phyloP scores from a whole-genome alignment of 2,329 filamentous ascomycete species.

The Diaporthe eres region DNA sequence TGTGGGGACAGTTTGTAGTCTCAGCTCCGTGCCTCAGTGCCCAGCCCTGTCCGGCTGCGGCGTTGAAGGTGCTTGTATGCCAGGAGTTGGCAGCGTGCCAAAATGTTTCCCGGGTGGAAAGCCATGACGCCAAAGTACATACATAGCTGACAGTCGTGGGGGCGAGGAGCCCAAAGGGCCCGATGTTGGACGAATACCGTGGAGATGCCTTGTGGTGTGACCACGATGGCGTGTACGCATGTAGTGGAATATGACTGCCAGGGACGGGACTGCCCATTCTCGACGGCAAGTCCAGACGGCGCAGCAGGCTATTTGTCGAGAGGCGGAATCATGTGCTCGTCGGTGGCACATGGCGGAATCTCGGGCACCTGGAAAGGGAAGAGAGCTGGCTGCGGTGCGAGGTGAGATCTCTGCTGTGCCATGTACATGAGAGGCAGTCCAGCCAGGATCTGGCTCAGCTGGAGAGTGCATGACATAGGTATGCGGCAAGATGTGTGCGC shows the following conservation, averaged over 20 bases:
- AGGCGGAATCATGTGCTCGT: conserved; percentile 31
- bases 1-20: not conserved
- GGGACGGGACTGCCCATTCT: not conserved
- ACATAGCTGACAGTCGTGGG: not conserved
- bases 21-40: not conserved
- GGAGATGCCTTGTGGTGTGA: not conserved
- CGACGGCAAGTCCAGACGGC: conserved; percentile 30
- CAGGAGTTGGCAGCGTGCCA: not conserved
- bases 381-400: not conserved
- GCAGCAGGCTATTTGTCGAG: conserved; percentile 12
- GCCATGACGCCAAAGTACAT: not conserved
- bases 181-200: not conserved
- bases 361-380: conserved; percentile 16
- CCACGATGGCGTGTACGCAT: not conserved
- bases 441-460: not conserved
- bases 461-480: not conserved
- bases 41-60: not conserved
- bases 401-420: conserved; percentile 20
- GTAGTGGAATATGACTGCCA: not conserved
- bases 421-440: not conserved
- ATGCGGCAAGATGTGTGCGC: not conserved
- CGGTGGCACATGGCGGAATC: conserved; percentile 37
- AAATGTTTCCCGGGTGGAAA: too few species aligned
- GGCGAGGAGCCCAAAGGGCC: not conserved
- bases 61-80: not conserved